Evolutionary conservation across 2,329 filamentous ascomycete species (phyloP).

Genomic region (Pseudocercospora eumusae): DNA sequence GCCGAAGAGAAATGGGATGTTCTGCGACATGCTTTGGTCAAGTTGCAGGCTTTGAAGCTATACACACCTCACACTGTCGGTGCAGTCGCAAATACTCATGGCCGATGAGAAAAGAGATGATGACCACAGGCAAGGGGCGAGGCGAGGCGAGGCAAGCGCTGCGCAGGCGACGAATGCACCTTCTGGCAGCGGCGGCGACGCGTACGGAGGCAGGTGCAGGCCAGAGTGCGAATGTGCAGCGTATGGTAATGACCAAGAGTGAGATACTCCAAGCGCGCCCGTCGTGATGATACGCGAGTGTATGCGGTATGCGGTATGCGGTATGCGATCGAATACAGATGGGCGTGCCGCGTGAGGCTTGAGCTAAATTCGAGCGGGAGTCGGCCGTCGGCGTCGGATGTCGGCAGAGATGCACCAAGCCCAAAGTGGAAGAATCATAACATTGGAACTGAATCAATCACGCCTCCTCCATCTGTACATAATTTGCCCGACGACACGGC

Average conservation of each 20-base stretch:
- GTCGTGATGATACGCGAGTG: background rate
- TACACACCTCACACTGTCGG: background rate
- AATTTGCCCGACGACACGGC: background rate
- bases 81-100: background rate
- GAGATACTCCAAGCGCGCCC: background rate
- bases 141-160: constrained; percentile 1
- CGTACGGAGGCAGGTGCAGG: background rate
- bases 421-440: background rate
- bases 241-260: background rate
- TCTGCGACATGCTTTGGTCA: constrained; percentile 28
- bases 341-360: background rate
- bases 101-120: background rate
- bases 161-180: constrained; percentile 14
- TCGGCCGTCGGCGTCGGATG: background rate
- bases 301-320: no score
- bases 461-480: constrained; percentile 23
- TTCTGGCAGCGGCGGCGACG: background rate
- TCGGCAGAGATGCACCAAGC: background rate
- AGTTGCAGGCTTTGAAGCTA: constrained; percentile 4
- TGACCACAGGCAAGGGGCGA: no score
- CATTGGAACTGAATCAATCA: background rate
- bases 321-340: background rate
- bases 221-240: background rate
- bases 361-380: background rate
- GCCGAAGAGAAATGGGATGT: constrained; percentile 26